Conservation (phyloP, 2,329 filamentous ascomycete genomes). For the Ilyonectria destructans region DNA sequence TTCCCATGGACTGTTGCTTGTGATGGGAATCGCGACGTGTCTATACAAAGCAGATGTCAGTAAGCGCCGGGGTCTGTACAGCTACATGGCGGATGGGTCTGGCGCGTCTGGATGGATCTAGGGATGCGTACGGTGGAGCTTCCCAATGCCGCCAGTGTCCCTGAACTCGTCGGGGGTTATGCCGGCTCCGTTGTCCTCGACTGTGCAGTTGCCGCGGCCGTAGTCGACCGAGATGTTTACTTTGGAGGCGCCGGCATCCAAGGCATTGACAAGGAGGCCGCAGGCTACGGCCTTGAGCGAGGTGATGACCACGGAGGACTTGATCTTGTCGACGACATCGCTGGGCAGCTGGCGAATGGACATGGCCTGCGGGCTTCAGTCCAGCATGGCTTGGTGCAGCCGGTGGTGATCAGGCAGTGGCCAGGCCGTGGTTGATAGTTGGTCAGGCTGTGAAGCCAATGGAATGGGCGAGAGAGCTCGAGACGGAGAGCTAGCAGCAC, state of each 20-base stretch:
- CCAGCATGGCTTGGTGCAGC: not conserved
- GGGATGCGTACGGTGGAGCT: constrained; percentile 75
- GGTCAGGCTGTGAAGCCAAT: not conserved
- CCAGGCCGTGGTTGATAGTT: not conserved
- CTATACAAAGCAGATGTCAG: constrained; percentile 60
- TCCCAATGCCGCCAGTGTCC: constrained; percentile 80
- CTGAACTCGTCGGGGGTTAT: constrained; percentile 82
- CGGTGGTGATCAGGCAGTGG: not conserved
- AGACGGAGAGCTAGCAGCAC: too few relatives aligned
- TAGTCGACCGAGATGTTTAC: constrained; percentile 84
- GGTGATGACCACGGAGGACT: constrained; percentile 86
- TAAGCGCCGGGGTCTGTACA: not conserved
- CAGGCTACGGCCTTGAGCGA: constrained; percentile 80
- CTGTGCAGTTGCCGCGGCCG: constrained; percentile 79
- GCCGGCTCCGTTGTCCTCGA: constrained; percentile 89
- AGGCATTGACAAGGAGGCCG: constrained; percentile 85
- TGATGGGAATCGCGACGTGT: constrained; percentile 81
- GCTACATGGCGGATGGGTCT: not conserved
- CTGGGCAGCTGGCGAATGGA: constrained; percentile 80
- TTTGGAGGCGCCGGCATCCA: constrained; percentile 83
- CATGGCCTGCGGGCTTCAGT: constrained; percentile 57
- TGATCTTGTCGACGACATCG: constrained; percentile 83
- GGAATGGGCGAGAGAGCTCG: not conserved
- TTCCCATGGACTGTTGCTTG: constrained; percentile 72
- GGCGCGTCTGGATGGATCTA: not conserved